These are phyloP conservation scores for Sporothrix mexicana DNA, from an alignment of 2,329 filamentous ascomycete species.

Conservation along the genomic window DNA sequence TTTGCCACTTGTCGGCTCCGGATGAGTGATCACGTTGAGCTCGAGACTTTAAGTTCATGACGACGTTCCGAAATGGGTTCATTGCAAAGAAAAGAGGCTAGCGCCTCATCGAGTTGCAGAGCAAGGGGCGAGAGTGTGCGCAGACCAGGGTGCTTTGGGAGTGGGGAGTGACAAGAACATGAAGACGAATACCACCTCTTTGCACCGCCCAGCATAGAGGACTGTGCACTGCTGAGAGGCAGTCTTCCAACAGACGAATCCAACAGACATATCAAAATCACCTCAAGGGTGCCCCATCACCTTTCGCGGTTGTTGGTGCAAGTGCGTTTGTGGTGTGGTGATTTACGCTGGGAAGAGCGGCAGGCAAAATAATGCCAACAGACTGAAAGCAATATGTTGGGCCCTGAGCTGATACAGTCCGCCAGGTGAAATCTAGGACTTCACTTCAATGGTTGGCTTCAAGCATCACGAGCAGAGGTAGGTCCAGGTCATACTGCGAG, in stretches of 20 bases:
- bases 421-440: no score
- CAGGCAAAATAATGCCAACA: neutral
- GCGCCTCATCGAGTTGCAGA: neutral
- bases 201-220: no score
- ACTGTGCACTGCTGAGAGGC: neutral
- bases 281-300: neutral
- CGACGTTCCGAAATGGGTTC: neutral
- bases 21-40: no score
- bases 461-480: neutral
- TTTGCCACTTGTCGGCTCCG: neutral
- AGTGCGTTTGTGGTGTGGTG: neutral
- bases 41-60: neutral
- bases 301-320: neutral
- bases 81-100: neutral
- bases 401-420: no score
- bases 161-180: neutral
- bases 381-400: neutral
- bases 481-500: neutral
- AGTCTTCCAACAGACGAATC: neutral
- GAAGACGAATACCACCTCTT: neutral
- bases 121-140: neutral
- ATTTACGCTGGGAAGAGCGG: neutral
- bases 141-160: constrained; percentile 10
- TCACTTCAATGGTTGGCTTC: neutral
- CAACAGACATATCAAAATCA: neutral